These are phyloP conservation scores for Pleurotus tuber-regium DNA, from an alignment of 768 basidiomycete genomes.

Conservation along the genomic window DNA sequence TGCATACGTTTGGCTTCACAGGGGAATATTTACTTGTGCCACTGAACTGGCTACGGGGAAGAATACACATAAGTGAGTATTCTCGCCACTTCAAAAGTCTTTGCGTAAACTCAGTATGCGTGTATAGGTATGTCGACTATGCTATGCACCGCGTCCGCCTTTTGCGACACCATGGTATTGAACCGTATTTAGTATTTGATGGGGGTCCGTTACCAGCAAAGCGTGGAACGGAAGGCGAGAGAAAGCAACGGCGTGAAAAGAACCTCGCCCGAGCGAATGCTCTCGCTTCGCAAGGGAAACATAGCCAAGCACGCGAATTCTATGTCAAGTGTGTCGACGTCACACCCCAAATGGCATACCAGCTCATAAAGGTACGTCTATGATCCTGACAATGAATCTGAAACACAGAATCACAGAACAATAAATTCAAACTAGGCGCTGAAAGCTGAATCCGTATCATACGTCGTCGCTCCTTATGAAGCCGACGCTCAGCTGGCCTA, in stretches of 20 bases:
- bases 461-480: conserved; percentile 97
- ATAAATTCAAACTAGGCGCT: conserved; percentile 87
- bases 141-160: conserved; percentile 91
- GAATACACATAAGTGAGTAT: conserved; percentile 73
- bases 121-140: conserved; percentile 90
- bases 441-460: conserved; percentile 72
- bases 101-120: too few relatives aligned
- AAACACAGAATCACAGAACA: too few relatives aligned
- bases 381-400: too few relatives aligned
- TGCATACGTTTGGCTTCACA: conserved; percentile 93
- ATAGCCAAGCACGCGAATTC: conserved; percentile 78
- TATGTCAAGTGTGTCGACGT: conserved; percentile 94
- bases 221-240: conserved; percentile 80
- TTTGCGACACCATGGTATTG: conserved; percentile 78
- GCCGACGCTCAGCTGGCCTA: conserved; percentile 97
- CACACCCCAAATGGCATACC: conserved; percentile 95
- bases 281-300: conserved; percentile 74
- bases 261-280: conserved; percentile 71
- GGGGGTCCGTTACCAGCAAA: conserved; percentile 96
- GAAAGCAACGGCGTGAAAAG: conserved; percentile 74
- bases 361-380: conserved; percentile 83
- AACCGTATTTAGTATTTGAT: conserved; percentile 93
- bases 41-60: conserved; percentile 86
- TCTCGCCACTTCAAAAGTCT: too few relatives aligned
- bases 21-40: conserved; percentile 87